Conservation (phyloP, 1,284 basidiomycete species). For the Pseudozyma flocculosa region DNA sequence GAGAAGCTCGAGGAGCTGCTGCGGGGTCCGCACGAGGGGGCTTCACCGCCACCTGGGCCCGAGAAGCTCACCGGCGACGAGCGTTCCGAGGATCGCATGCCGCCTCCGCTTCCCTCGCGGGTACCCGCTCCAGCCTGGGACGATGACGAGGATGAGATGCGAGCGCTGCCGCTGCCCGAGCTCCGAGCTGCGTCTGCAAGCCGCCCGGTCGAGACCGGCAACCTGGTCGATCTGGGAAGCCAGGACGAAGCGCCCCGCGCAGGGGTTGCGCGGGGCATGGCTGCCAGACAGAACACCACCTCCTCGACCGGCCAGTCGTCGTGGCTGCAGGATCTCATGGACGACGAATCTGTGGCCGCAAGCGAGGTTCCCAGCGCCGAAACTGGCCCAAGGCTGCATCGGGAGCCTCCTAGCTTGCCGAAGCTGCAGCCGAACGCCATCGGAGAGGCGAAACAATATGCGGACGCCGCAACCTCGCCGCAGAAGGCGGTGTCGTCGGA, state of each 20-base stretch:
- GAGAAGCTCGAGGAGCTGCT: conserved; percentile 30
- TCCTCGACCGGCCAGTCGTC: conserved; percentile 1
- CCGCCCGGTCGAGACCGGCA: background rate
- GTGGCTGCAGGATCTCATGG: conserved; percentile 12
- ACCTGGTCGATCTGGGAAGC: background rate
- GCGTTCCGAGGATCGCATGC: too few relatives aligned
- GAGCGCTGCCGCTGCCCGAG: conserved; percentile 17
- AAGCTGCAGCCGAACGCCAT: too few relatives aligned
- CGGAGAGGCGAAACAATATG: too few relatives aligned
- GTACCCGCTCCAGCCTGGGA: conserved; percentile 42
- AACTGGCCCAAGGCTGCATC: too few relatives aligned
- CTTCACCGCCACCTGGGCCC: too few relatives aligned
- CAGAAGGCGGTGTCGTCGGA: too few relatives aligned
- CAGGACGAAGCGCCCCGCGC: background rate
- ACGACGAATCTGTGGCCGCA: background rate
- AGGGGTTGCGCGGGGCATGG: background rate
- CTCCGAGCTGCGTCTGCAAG: conserved; percentile 1
- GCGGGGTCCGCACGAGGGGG: too few relatives aligned
- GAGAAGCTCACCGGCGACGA: background rate
- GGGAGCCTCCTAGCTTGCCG: too few relatives aligned
- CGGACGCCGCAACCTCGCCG: too few relatives aligned
- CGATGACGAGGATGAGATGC: conserved; percentile 42
- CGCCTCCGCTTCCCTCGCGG: background rate
- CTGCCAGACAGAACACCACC: too few relatives aligned
- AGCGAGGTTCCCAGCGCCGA: too few relatives aligned